These are phyloP conservation scores for Phyllostachys edulis DNA, from an alignment of 176 grass and related monocot genomes.

Conservation along the genomic window DNA sequence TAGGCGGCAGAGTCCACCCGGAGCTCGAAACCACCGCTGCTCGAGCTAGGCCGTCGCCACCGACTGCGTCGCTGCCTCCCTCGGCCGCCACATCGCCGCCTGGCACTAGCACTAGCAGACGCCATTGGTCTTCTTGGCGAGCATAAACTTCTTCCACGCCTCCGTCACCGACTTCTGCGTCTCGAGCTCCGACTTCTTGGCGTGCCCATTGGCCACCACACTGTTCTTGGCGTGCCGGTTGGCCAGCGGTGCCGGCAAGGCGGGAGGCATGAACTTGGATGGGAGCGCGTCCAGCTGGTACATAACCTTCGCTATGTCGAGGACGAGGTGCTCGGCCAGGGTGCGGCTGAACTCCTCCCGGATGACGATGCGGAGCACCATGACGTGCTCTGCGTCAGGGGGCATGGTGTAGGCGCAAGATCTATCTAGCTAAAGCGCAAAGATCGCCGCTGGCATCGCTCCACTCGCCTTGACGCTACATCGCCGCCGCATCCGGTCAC, in stretches of 20 bases:
- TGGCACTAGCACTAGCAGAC: conserved; percentile 53
- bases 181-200: conserved; percentile 50
- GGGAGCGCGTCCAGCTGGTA: conserved; percentile 78
- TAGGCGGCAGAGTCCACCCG: too few species aligned
- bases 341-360: conserved; percentile 98
- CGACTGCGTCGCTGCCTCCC: too few species aligned
- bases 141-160: conserved; percentile 70
- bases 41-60: too few species aligned
- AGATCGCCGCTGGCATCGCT: too few species aligned
- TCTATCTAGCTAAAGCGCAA: too few species aligned
- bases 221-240: too few species aligned
- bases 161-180: conserved; percentile 67
- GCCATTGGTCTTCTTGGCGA: conserved; percentile 67
- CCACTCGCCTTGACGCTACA: too few species aligned
- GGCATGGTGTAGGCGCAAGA: conserved; percentile 99
- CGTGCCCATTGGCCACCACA: too few species aligned
- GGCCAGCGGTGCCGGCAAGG: neutral
- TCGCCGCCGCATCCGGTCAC: too few species aligned
- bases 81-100: too few species aligned
- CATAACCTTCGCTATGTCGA: conserved; percentile 83
- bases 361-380: conserved; percentile 90
- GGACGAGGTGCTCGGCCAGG: conserved; percentile 87
- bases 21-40: too few species aligned
- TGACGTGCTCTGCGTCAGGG: conserved; percentile 81
- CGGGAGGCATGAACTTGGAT: conserved; percentile 42